Evolutionary conservation across 768 basidiomycete genomes (phyloP).

Genomic region (Mycena venus): DNA sequence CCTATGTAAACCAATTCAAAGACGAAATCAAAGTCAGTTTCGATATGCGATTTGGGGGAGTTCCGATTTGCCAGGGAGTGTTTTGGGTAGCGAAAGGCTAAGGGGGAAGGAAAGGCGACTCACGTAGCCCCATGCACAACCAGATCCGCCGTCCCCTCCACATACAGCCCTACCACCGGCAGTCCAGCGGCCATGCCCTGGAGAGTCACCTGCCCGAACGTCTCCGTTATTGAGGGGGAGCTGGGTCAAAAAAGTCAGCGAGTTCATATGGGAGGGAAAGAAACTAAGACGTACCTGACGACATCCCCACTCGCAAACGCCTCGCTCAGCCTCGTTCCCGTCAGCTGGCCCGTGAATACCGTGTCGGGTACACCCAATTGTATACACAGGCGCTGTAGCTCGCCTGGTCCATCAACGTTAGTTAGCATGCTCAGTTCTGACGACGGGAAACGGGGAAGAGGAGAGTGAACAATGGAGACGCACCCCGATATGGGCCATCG

Average conservation of each 20-base stretch:
- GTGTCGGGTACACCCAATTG: not conserved
- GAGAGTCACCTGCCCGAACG: constrained; percentile 31
- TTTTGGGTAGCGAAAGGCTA: too few species aligned
- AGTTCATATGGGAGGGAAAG: not conserved
- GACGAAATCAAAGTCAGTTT: too few species aligned
- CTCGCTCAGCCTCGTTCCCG: constrained; percentile 7
- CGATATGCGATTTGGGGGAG: too few species aligned
- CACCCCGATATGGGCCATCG: constrained; percentile 13
- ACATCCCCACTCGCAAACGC: constrained; percentile 28
- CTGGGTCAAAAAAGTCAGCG: not conserved
- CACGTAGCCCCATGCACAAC: constrained; percentile 11
- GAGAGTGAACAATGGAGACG: too few species aligned
- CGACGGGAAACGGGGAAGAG: too few species aligned
- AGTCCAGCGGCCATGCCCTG: constrained; percentile 31
- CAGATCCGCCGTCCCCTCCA: constrained; percentile 31
- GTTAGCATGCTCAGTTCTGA: too few species aligned
- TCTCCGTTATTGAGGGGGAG: constrained; percentile 27
- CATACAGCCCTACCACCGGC: constrained; percentile 23
- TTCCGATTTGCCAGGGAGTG: too few species aligned
- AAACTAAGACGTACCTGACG: constrained; percentile 2
- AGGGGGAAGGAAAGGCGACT: not conserved
- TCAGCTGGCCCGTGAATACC: constrained; percentile 25
- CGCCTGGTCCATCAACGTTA: too few species aligned
- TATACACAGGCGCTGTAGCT: not conserved
- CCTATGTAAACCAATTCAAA: not conserved